Evolutionary conservation across 2,329 filamentous ascomycete species (phyloP), one percentile per base, ranked within the genome.

Genomic region (Apiospora phragmitis): DNA sequence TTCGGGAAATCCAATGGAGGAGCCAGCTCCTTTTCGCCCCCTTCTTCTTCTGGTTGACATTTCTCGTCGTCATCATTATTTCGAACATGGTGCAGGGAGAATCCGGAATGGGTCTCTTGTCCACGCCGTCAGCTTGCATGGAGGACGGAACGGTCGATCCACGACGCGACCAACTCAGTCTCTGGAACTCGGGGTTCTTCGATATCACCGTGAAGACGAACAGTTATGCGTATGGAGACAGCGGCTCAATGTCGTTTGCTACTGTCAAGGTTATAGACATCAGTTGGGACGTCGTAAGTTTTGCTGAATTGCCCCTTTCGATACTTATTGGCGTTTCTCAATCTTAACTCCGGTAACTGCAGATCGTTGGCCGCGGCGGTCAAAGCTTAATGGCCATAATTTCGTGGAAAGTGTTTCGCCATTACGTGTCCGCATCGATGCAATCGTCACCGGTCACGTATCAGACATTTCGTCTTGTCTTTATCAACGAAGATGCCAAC

Each of bases 321-420:
- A n/a, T n/a, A n/a, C n/a, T n/a, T n/a, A n/a, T n/a, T n/a, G n/a
- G n/a, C n/a, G n/a, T n/a, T n/a, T n/a, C n/a, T n/a, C n/a, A n/a
- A n/a, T n/a, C n/a, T n/a, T n/a, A n/a, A n/a, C n/a, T n/a, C n/a
- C n/a, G n/a, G n/a, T n/a, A n/a, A n/a, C n/a, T n/a, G n/a, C n/a
- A 80, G 79, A 70, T 75, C 2, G 69, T 80, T 21, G 78, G 79
- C 1, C 75, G 79, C 4, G 68, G 71, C 16, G 78, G 76, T 0
- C 79, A 81, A 67, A 68, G 72, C 2, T 47, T 77, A 2, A 68
- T 80, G 35, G 77, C 75, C 0, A 75, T 72, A 32, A 47, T 76
- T 21, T 77, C 77, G 1, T 81, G 78, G 79, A 72, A 49, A 4
- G 70, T 70, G 6, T 79, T 80, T 65, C 72, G 77, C 18, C 70